phyloP scores from a whole-genome alignment of 2,329 filamentous ascomycete genomes.

The Tolypocladium amazonense region DNA sequence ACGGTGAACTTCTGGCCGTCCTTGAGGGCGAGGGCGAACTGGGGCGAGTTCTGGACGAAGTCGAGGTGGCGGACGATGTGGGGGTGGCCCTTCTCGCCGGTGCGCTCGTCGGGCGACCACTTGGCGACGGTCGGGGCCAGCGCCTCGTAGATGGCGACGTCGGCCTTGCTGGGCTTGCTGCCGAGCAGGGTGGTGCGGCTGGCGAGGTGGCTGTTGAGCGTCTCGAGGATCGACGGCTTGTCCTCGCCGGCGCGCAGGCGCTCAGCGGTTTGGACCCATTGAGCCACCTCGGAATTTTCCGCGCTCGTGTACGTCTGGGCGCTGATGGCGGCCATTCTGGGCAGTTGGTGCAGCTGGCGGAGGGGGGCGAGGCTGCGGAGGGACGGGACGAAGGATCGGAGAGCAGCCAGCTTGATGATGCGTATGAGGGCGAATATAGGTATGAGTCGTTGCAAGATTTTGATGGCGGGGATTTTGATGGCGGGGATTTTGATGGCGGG shows the following conservation, averaged over 20 bases:
- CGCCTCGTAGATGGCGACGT: conserved; percentile 72
- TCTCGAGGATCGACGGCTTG: conserved; percentile 59
- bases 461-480: too few species aligned
- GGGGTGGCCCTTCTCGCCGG: conserved; percentile 79
- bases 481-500: too few species aligned
- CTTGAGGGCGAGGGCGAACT: conserved; percentile 60
- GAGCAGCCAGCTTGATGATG: conserved; percentile 32
- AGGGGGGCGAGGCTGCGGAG: conserved; percentile 25
- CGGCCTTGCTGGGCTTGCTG: conserved; percentile 78
- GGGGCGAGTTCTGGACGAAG: conserved; percentile 83
- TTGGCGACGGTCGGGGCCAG: conserved; percentile 65
- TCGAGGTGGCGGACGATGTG: conserved; percentile 87
- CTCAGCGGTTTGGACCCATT: conserved; percentile 74
- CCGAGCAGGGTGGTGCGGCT: conserved; percentile 84
- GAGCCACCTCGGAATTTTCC: conserved; percentile 78
- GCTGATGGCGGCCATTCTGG: conserved; percentile 57
- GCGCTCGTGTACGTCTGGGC: conserved; percentile 60
- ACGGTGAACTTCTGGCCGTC: conserved; percentile 68
- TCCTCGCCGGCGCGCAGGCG: conserved; percentile 49
- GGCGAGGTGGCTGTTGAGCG: conserved; percentile 78
- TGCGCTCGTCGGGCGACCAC: conserved; percentile 80
- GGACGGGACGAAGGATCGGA: conserved; percentile 21
- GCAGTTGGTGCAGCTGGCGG: conserved; percentile 9
- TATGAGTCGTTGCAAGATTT: background rate
- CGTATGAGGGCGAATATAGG: background rate